Evolutionary conservation across 129 eudicot species (phyloP).

Genomic region (Silybum marianum): DNA sequence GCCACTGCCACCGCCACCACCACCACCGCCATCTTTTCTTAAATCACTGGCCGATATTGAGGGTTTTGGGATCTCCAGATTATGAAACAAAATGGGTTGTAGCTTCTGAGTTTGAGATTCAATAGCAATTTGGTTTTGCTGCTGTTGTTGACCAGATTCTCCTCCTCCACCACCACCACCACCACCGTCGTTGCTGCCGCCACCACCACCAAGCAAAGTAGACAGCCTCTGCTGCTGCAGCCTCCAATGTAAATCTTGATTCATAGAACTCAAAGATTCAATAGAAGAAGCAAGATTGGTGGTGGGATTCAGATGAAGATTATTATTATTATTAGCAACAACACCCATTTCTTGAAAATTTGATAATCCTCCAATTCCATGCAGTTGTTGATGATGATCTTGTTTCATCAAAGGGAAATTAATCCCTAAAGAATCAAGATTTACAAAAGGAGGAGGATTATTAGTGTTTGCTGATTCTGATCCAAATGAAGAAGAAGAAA

Average conservation of each 20-base stretch:
- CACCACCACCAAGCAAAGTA: conserved; percentile 18
- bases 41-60: conserved; percentile 19
- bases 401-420: conserved; percentile 41
- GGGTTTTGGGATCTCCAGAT: conserved; percentile 48
- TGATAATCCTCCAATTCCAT: conserved; percentile 20
- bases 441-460: conserved; percentile 30
- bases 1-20: background rate
- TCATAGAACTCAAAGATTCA: conserved; percentile 78
- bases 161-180: conserved; percentile 23
- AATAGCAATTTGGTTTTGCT: background rate
- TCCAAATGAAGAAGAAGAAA: conserved; percentile 35
- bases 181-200: background rate
- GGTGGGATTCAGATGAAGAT: background rate
- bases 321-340: background rate
- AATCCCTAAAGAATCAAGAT: conserved; percentile 45
- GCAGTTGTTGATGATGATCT: conserved; percentile 19
- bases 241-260: conserved; percentile 86
- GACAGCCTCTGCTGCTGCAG: conserved; percentile 74
- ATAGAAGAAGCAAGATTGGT: conserved; percentile 54
- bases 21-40: conserved; percentile 28
- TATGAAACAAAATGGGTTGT: conserved; percentile 63
- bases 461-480: conserved; percentile 24
- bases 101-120: conserved; percentile 37
- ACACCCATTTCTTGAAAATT: conserved; percentile 48
- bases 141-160: conserved; percentile 27